Evolutionary conservation across 306 rosid species (phyloP).

Genomic region (Dalbergia cultrata): DNA sequence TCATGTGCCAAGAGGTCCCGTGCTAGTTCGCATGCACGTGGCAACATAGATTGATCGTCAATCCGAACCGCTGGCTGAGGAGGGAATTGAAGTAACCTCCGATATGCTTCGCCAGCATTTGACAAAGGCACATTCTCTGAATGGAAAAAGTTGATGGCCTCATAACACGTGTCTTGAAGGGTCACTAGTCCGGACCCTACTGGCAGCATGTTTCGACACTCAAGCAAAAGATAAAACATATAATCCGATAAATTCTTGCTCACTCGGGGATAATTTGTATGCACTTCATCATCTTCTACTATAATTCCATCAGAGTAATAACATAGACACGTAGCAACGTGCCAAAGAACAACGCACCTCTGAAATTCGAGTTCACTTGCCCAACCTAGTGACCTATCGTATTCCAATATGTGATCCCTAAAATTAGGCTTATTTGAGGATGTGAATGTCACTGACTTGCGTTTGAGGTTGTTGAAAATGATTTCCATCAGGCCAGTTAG

Average conservation of each 20-base stretch:
- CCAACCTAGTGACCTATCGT: no score
- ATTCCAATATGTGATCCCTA: background rate
- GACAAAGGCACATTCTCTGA: no score
- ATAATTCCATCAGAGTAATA: background rate
- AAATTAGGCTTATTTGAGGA: background rate
- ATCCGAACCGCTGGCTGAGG: background rate
- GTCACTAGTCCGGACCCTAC: background rate
- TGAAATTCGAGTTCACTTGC: background rate
- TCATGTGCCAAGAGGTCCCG: background rate
- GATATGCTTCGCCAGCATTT: background rate
- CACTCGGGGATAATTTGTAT: background rate
- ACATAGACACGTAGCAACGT: background rate
- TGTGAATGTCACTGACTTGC: background rate
- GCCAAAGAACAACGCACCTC: constrained; percentile 15
- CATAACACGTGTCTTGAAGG: background rate
- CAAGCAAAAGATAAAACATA: constrained; percentile 13
- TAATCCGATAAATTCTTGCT: constrained; percentile 2
- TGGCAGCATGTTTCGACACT: background rate
- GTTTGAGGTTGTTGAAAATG: background rate
- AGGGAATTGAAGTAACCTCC: background rate
- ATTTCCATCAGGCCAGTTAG: background rate
- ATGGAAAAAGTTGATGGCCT: background rate
- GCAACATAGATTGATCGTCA: background rate
- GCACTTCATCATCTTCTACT: background rate
- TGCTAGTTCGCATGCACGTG: background rate